These are phyloP conservation scores for Haemoproteus tartakovskyi DNA, from an alignment of 169 alveolate genomes.

Conservation along the genomic window DNA sequence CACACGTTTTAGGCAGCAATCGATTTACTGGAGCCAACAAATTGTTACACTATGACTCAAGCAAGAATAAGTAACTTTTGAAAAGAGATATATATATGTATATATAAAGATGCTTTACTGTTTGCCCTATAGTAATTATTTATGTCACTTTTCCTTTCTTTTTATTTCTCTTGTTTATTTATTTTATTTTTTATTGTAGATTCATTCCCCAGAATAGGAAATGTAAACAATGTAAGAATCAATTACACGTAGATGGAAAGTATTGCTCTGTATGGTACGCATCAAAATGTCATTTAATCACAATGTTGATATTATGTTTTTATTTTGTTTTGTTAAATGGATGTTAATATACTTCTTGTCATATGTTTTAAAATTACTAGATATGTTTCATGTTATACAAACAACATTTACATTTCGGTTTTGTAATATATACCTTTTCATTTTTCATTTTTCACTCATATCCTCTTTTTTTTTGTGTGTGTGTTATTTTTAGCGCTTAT, in stretches of 20 bases:
- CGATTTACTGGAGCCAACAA: constrained; percentile 74
- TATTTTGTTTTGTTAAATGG: not conserved
- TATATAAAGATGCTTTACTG: not conserved
- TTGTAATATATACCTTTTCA: not conserved
- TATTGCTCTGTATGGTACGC: constrained; percentile 78
- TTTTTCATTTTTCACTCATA: not conserved
- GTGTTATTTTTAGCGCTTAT: constrained; percentile 66
- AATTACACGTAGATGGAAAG: constrained; percentile 75
- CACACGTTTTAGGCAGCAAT: constrained; percentile 65
- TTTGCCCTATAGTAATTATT: not conserved
- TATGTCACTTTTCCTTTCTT: not conserved
- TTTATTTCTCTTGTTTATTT: not conserved
- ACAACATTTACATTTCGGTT: no score
- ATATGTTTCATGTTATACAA: no score
- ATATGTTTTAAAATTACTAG: no score
- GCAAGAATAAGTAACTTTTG: constrained; percentile 70
- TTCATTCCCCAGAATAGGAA: constrained; percentile 71
- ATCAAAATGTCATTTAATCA: constrained; percentile 3
- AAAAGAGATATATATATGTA: not conserved
- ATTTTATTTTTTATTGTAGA: constrained; percentile 20
- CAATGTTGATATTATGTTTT: not conserved
- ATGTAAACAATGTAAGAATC: constrained; percentile 78
- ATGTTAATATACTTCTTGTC: not conserved
- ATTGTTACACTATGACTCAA: constrained; percentile 67
- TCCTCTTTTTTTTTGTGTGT: not conserved